Conservation (phyloP, 176 grass and related monocot genomes). For the Guadua angustifolia region DNA sequence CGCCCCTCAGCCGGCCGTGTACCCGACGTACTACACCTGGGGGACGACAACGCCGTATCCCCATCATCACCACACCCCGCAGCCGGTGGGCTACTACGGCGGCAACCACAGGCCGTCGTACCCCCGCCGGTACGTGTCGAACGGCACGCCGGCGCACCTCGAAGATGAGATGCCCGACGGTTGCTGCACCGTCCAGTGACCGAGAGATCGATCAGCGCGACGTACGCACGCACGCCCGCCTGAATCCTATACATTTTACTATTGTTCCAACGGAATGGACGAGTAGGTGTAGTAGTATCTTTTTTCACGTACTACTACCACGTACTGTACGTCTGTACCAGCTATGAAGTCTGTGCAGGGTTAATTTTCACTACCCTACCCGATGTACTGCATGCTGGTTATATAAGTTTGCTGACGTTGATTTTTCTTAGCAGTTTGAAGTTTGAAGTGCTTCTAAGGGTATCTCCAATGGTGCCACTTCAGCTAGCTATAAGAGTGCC, state of each 20-base stretch:
- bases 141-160: neutral
- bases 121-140: neutral
- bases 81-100: neutral
- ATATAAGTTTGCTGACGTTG: neutral
- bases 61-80: neutral
- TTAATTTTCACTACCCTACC: neutral
- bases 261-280: neutral
- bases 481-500: no score
- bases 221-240: no score
- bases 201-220: neutral
- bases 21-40: neutral
- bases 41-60: neutral
- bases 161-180: neutral
- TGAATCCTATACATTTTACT: neutral
- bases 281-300: neutral
- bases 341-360: neutral
- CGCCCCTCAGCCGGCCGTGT: neutral
- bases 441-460: neutral
- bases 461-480: no score
- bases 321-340: no score
- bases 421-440: neutral
- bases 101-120: neutral
- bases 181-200: constrained; percentile 44
- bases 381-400: neutral
- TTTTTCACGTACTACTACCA: neutral